These are phyloP conservation scores for Millerozyma miso DNA, from an alignment of 805 yeast genomes.

Conservation along the genomic window DNA sequence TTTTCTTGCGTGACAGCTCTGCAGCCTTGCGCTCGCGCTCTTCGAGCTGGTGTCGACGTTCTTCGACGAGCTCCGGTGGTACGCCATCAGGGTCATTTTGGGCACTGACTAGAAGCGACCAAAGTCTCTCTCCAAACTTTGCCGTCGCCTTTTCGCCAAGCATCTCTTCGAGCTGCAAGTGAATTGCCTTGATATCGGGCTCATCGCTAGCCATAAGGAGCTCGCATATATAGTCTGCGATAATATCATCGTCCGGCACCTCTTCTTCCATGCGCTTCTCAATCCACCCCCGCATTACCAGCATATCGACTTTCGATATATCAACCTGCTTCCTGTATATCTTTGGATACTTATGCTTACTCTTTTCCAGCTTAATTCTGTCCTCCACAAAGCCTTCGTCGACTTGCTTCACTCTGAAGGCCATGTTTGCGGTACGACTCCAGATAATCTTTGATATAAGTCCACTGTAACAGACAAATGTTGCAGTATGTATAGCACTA, in stretches of 20 bases:
- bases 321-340: constrained; percentile 32
- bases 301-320: constrained; percentile 34
- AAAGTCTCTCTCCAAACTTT: constrained; percentile 38
- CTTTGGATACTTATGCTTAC: constrained; percentile 28
- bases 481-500: no score
- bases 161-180: constrained; percentile 43
- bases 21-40: constrained; percentile 6
- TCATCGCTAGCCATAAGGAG: constrained; percentile 29
- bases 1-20: constrained; percentile 10
- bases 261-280: constrained; percentile 24
- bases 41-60: constrained; percentile 3
- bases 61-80: constrained; percentile 21
- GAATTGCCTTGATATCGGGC: constrained; percentile 39
- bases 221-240: constrained; percentile 43
- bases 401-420: constrained; percentile 14
- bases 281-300: constrained; percentile 41
- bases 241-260: constrained; percentile 50
- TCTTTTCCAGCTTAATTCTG: constrained; percentile 10
- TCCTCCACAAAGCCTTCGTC: constrained; percentile 11
- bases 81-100: constrained; percentile 44
- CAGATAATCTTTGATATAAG: no score
- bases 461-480: no score
- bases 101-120: constrained; percentile 43
- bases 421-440: no score
- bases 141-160: constrained; percentile 37